Evolutionary conservation across 768 basidiomycete genomes (phyloP), one percentile per base, ranked within the genome.

Genomic region (Naganishia vaughanmartiniae): DNA sequence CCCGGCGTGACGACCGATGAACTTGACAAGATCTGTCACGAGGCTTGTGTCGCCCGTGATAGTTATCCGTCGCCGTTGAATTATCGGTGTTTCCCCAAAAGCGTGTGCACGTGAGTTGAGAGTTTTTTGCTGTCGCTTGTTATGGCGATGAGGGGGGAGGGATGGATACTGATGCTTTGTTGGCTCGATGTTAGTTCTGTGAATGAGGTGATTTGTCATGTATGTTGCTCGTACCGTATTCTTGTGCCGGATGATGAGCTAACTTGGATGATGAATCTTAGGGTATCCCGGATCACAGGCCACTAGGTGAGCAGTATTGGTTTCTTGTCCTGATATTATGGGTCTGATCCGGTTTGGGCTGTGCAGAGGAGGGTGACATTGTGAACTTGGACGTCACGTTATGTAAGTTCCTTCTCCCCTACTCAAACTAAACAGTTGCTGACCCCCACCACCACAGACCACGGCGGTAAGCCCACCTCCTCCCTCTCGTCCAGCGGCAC

Each of bases 1-100:
- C 91, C 93, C n/a, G 96, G 95, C 42, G 87, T 96, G 46, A 96
- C 95, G 14, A 97, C 96, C 1, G 93, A 98, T 78, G 92, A 93
- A 78, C 85, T 99, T 31, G 96, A 99, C 82, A 88, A 87, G 69
- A 88, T 97, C 73, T 93, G 95, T 17, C 96, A 99, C 82, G 87
- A 91, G 73, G 96, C 90, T 21, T 90, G 85, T 73, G 89, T 98
- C 73, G 89, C 94, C 82, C 85, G 94, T 65, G 88, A 92, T 74
- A 87, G 91, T 28, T 99, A 99, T 82, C 96, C 96, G 0, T 93
- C 91, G 31, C 91, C 96, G 54, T 84, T 98, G 71, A 92, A 92
- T 77, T 99, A 99, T 82, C 87, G 89, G 65, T 85, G 86, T 42
- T 98, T 89, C 78, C 95, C 96, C 15, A 97, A 97, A 84, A 97